Evolutionary conservation across 2,329 filamentous ascomycete species (phyloP).

Genomic region (Verticillium zaregamsianum): DNA sequence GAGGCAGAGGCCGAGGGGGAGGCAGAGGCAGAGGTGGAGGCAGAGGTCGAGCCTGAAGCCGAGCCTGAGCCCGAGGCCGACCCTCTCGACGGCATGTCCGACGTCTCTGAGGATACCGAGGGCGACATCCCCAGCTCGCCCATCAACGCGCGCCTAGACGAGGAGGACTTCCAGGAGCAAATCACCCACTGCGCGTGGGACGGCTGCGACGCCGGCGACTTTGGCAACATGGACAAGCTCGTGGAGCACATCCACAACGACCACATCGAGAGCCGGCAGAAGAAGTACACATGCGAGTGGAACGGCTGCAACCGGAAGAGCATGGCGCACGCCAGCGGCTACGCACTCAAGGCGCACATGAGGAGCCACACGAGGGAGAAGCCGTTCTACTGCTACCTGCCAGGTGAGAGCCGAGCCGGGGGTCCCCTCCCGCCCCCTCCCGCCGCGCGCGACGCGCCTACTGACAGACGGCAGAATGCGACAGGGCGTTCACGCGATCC

Average conservation of each 20-base stretch:
- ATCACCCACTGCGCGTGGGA: slow-evolving; percentile 77
- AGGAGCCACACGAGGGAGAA: slow-evolving; percentile 96
- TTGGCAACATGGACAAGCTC: slow-evolving; percentile 75
- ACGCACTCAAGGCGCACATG: slow-evolving; percentile 96
- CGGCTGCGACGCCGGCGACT: slow-evolving; percentile 65
- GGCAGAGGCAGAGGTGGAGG: slow-evolving; percentile 32
- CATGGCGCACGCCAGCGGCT: slow-evolving; percentile 88
- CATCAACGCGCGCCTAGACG: slow-evolving; percentile 62
- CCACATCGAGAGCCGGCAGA: slow-evolving; percentile 88
- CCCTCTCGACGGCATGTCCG: slow-evolving; percentile 56
- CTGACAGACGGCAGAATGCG: slow-evolving; percentile 67
- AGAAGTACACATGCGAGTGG: slow-evolving; percentile 99
- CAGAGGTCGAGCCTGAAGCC: slow-evolving; percentile 30
- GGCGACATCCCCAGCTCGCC: slow-evolving; percentile 76
- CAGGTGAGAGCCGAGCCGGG: slow-evolving; percentile 56
- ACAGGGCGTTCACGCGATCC: slow-evolving; percentile 91
- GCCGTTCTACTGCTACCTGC: slow-evolving; percentile 93
- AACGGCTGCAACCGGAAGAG: slow-evolving; percentile 83
- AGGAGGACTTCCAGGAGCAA: slow-evolving; percentile 73
- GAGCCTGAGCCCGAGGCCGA: slow-evolving; percentile 45
- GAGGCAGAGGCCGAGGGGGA: slow-evolving; percentile 45
- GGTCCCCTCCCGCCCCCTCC: too few relatives aligned
- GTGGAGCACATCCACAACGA: slow-evolving; percentile 86
- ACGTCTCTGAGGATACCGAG: slow-evolving; percentile 86
- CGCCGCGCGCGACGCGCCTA: background rate